phyloP scores from a whole-genome alignment of 768 basidiomycete genomes.

The Mycena latifolia region DNA sequence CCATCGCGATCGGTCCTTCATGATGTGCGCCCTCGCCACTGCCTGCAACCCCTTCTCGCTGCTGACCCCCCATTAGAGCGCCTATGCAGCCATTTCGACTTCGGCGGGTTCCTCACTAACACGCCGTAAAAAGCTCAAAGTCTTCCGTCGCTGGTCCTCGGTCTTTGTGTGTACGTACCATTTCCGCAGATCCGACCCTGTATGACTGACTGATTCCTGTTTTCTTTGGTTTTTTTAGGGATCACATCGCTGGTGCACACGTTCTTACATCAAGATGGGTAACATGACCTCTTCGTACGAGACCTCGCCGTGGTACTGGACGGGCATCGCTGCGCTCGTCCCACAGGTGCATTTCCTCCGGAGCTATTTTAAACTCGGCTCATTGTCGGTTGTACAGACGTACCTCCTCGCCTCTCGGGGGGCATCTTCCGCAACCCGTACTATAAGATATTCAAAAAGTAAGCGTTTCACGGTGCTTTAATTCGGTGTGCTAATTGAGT shows the following conservation, averaged over 20 bases:
- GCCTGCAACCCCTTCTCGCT: background rate
- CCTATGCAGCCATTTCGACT: constrained; percentile 48
- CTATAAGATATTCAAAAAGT: constrained; percentile 51
- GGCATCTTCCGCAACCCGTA: constrained; percentile 45
- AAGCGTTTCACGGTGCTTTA: background rate
- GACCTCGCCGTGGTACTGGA: constrained; percentile 44
- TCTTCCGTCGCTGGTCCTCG: constrained; percentile 51
- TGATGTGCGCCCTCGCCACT: constrained; percentile 43
- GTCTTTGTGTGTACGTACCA: constrained; percentile 46
- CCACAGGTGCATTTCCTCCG: constrained; percentile 44
- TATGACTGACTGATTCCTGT: background rate
- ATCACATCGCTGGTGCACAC: constrained; percentile 50
- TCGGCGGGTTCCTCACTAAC: constrained; percentile 43
- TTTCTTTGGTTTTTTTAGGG: too few relatives aligned
- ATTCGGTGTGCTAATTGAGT: too few relatives aligned
- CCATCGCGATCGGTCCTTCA: constrained; percentile 51
- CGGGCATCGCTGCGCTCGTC: constrained; percentile 48
- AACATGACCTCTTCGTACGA: constrained; percentile 38
- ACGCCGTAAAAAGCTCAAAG: constrained; percentile 52
- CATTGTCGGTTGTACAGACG: constrained; percentile 27
- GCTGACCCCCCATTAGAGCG: constrained; percentile 38
- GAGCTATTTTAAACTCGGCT: too few relatives aligned
- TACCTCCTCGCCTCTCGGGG: constrained; percentile 45
- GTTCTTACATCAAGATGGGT: constrained; percentile 40
- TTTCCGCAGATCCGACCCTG: background rate